Evolutionary conservation across 176 grass and related monocot genomes (phyloP), one percentile per base, ranked within the genome.

Genomic region (Coix lacrymajobi): DNA sequence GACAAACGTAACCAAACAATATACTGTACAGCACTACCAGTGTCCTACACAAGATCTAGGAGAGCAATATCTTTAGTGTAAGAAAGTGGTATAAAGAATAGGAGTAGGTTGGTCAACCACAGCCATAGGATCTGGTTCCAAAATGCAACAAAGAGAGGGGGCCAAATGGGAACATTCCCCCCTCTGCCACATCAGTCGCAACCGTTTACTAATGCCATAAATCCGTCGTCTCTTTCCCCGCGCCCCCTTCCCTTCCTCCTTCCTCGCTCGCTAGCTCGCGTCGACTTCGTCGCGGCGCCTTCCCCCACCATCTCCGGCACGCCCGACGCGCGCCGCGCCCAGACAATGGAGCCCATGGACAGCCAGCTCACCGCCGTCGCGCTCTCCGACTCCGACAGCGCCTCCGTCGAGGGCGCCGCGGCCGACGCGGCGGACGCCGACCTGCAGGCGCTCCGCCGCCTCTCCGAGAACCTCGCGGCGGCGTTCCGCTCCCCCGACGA

Each of bases 381-480:
- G 24, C 65, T 79, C 36, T 88, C 93, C 6, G 93, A 95, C 85
- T 92, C 89, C 57, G 89, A 95, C 79, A 90, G 86, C 85, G 74
- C 38, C 40, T 73, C 86, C 41, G 83, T 74, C 29, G 86, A 52
- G 0, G 77, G 39, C 22, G 9, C 25, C 9, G 24, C 57, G 8
- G 77, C 7, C 44, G 43, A 48, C 25, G 29, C 66, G 0, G 49
- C 80, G 0, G 88, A 88, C 63, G 87, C 85, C 5, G 96, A 96
- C 45, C 64, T 96, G 25, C 87, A 94, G 85, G 96, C 93, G 69
- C 93, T 99, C 24, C 82, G 91, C 71, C 91, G 91, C 83, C 96
- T 99, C 80, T 99, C 96, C 44, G 91, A 99, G 57, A 95, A 92
- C 87, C 84, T 98, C 17, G 81, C 87, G 36, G 62, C 85, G 24